Conservation (phyloP, 2,329 filamentous ascomycete species). For the Diplodia scrobiculata region DNA sequence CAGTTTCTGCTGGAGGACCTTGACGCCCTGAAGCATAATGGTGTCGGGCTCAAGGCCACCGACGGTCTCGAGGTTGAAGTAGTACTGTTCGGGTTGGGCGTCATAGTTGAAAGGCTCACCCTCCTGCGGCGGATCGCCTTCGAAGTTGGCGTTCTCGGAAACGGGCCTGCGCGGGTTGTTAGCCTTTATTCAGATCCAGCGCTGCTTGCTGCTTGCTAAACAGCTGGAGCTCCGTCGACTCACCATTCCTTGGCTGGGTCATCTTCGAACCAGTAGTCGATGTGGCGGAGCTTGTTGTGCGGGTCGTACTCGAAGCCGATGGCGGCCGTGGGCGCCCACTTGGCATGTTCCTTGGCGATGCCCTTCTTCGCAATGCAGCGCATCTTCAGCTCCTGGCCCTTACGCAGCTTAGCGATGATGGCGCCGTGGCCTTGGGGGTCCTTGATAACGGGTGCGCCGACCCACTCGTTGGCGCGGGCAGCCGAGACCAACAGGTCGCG, state of each 20-base stretch:
- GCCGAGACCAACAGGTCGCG: conserved; percentile 77
- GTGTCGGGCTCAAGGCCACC: conserved; percentile 86
- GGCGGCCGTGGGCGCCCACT: conserved; percentile 91
- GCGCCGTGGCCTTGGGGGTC: conserved; percentile 80
- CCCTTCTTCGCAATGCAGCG: conserved; percentile 96
- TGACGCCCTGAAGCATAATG: conserved; percentile 86
- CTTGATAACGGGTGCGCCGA: conserved; percentile 79
- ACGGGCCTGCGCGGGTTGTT: conserved; percentile 63
- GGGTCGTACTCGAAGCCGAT: conserved; percentile 98
- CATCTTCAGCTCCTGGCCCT: conserved; percentile 85
- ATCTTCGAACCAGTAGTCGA: conserved; percentile 93
- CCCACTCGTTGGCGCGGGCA: conserved; percentile 69
- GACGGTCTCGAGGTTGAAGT: conserved; percentile 88
- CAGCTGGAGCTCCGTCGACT: conserved; percentile 39
- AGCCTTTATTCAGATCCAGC: not conserved
- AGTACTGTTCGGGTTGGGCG: conserved; percentile 80
- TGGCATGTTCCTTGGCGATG: conserved; percentile 97
- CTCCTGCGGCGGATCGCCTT: conserved; percentile 71
- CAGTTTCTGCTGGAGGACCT: conserved; percentile 85
- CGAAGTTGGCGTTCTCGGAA: conserved; percentile 76
- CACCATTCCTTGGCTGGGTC: conserved; percentile 83
- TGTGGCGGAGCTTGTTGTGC: conserved; percentile 89
- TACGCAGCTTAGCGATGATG: conserved; percentile 86
- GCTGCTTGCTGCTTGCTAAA: not conserved
- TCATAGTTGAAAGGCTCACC: conserved; percentile 91